Base-by-base conservation (phyloP, 2,329 filamentous ascomycete genomes). In the Microsporum canis region DNA sequence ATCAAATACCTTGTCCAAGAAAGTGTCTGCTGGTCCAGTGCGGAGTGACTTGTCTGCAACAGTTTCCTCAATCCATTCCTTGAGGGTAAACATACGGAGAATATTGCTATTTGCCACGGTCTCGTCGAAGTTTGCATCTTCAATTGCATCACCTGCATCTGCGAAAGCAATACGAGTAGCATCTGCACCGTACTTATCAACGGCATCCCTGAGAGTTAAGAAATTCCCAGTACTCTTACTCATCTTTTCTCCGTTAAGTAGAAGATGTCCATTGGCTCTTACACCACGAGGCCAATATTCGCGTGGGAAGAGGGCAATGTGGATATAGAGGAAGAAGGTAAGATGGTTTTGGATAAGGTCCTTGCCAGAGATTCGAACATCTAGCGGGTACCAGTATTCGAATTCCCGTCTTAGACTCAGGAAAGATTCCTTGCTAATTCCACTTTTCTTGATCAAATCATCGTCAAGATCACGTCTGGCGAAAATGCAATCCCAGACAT, bases 201-300 rank as follows among this genome's bases (percentile, higher is more conserved):
- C 87, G 34, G 91, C 83, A 64, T 96, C 89, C 60, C 86, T 83
- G 59, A 97, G 80, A 8, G 94, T 97, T 73, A 99, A 81, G 80
- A 99, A 99, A 78, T 97, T 99, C 64, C 94, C 94, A 0, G 91
- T 96, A 60, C 88, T 92, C 80, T 99, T 99, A 73, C 86, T 88
- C 94, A 99, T 99, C 83, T 99, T 99, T 73, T 96, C 89, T 57
- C 92, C 92, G 73, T 99, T 99, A 65, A 99, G 81, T 74, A 95
- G 84, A 69, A 97, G 78, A 76, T 97, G 92, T 1, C 94, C 94
- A 71, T 99, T 99, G 64, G 88, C 86, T 66, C 94, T 88, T 66
- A 97, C 82, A 64, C 86, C 86, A 58, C 82, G 83, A 8, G 94
- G 94, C 91, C 92, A 96, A 79, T 91, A 95, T 73, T 92, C 84